Base-by-base conservation (phyloP, 1,284 basidiomycete species). In the Albatrellus sp. region DNA sequence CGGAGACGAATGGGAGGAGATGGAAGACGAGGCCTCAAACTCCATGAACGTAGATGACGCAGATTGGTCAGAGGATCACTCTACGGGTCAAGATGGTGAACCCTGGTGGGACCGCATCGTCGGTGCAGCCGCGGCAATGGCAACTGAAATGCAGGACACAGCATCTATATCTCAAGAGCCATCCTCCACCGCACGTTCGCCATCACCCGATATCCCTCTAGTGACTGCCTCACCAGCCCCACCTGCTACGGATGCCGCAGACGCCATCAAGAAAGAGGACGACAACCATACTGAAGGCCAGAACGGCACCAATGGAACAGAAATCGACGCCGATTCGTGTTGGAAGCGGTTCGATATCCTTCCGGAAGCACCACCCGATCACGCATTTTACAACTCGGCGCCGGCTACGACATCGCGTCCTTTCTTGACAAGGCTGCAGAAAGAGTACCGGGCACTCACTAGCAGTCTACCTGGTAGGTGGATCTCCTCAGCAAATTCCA, bases 301-400 rank as follows among this genome's bases (percentile, higher is more conserved):
- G 10, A 50, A 47, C 10, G 39, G 37, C 20, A 52, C 49, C 29
- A 53, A 53, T 28, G 33, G 32, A 12, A 44, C 29, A 5, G 30
- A 29, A 39, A 54, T 8, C 19, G 50, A 50, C 33, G 49, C 51
- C 28, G 53, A 51, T 14, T 56, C 64, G 7, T 56, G 65, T 28
- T 90, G 87, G 86, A 76, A 77, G 48, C 77, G 77, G 17, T 94
- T 93, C 57, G 79, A 81, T 46, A 66, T 92, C 31, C 66, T 90
- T 34, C 64, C 88, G 32, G 71, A 75, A 34, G 80, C 84, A 10
- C 90, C 90, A 9, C 54, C 54, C 34, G 90, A 93, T 55, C 90
- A 94, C 54, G 82, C 86, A 11, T 93, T 83, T 63, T 75, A 73
- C 54, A 66, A 66, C n/a, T 72, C 73, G 24, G 54, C 69, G 4